Conservation (phyloP, 2,329 filamentous ascomycete species). For the Penicillium sp. region DNA sequence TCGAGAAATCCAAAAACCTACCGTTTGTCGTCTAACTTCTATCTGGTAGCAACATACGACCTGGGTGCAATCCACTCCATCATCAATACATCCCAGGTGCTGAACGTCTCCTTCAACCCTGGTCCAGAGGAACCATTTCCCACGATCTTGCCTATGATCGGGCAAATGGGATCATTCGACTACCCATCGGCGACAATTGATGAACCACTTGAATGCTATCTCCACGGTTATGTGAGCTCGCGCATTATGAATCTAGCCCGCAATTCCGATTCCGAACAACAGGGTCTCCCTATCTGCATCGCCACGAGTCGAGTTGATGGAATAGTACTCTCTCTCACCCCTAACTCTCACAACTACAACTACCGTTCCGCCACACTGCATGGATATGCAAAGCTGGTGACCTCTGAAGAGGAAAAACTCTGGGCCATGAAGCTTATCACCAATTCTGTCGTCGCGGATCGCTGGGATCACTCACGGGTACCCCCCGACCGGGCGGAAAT, state of each 20-base stretch:
- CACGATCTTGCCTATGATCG: slow-evolving; percentile 80
- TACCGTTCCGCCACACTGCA: slow-evolving; percentile 80
- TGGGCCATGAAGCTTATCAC: slow-evolving; percentile 81
- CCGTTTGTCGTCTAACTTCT: background rate
- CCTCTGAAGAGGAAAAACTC: slow-evolving; percentile 67
- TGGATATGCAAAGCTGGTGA: slow-evolving; percentile 69
- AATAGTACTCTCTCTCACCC: slow-evolving; percentile 74
- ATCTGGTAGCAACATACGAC: slow-evolving; percentile 65
- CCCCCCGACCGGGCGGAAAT: slow-evolving; percentile 75
- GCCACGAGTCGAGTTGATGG: slow-evolving; percentile 76
- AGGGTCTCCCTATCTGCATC: slow-evolving; percentile 70
- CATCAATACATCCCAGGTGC: slow-evolving; percentile 70
- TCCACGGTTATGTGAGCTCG: slow-evolving; percentile 81
- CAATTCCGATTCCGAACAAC: slow-evolving; percentile 36
- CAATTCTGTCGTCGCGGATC: slow-evolving; percentile 66
- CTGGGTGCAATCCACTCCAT: slow-evolving; percentile 72
- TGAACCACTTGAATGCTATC: slow-evolving; percentile 72
- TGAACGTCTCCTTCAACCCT: slow-evolving; percentile 77
- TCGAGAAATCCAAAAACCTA: no score
- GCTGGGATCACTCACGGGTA: slow-evolving; percentile 69
- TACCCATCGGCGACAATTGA: slow-evolving; percentile 60
- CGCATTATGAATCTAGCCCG: slow-evolving; percentile 71
- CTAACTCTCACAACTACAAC: slow-evolving; percentile 81
- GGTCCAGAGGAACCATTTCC: slow-evolving; percentile 67
- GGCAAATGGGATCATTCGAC: slow-evolving; percentile 73